These are phyloP conservation scores for Seminavis robusta DNA, from an alignment of 108 stramenopile species.

Conservation along the genomic window DNA sequence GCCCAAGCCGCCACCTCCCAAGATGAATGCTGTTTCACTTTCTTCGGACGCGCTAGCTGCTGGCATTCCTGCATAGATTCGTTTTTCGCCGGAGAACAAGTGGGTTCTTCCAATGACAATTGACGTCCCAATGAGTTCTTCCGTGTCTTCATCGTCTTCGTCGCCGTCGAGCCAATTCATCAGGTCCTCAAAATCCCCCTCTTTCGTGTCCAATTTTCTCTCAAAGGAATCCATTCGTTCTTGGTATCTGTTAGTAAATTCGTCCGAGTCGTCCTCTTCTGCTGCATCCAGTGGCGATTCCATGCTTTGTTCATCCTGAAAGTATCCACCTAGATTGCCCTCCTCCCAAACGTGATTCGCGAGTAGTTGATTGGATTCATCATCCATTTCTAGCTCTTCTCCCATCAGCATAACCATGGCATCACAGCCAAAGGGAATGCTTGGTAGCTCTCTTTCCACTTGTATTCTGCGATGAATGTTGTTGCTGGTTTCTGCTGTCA, in stretches of 20 bases:
- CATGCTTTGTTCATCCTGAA: slow-evolving; percentile 18
- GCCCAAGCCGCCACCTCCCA: too few species aligned
- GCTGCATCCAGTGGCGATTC: slow-evolving; percentile 29
- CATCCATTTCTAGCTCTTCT: slow-evolving; percentile 43
- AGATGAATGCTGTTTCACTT: too few species aligned
- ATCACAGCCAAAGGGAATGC: slow-evolving; percentile 59
- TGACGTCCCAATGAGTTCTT: slow-evolving; percentile 75
- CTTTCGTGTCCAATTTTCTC: background rate
- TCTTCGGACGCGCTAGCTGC: slow-evolving; percentile 62
- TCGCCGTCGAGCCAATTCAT: slow-evolving; percentile 64
- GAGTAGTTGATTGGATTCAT: slow-evolving; percentile 16
- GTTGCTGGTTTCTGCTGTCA: background rate
- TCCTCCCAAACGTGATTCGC: slow-evolving; percentile 16
- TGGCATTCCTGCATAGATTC: slow-evolving; percentile 79
- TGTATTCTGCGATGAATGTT: background rate
- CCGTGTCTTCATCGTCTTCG: slow-evolving; percentile 56
- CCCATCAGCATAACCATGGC: slow-evolving; percentile 73
- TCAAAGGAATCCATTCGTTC: slow-evolving; percentile 18
- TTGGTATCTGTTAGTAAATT: slow-evolving; percentile 31
- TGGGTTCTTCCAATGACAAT: slow-evolving; percentile 72
- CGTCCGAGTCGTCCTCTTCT: slow-evolving; percentile 24
- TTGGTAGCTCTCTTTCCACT: background rate
- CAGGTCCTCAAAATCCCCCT: slow-evolving; percentile 20
- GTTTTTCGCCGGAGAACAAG: slow-evolving; percentile 75
- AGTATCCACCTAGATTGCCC: slow-evolving; percentile 31